A percentile compares a stretch with the other conserved stretches of the same genome.
phyloP scores from a whole-genome alignment of 2,329 filamentous ascomycete species.

The Epichloe hybrida region DNA sequence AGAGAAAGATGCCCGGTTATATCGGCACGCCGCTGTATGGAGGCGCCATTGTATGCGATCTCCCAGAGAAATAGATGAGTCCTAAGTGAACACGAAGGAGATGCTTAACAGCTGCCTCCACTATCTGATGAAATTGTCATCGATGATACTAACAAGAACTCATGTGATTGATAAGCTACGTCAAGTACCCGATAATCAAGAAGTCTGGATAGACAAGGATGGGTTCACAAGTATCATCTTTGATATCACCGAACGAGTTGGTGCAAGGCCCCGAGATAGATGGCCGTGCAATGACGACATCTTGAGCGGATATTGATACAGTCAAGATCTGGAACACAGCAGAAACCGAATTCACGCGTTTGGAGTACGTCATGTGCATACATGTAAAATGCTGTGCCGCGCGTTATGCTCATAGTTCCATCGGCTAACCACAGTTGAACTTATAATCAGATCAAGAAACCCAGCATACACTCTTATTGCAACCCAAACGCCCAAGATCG shows the following conservation, averaged over 20 bases:
- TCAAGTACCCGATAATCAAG: constrained; percentile 75
- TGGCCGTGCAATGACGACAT: constrained; percentile 55
- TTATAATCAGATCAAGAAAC: constrained; percentile 23
- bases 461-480: constrained; percentile 60
- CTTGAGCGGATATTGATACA: constrained; percentile 48
- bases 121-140: background rate
- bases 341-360: constrained; percentile 41
- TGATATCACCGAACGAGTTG: constrained; percentile 77
- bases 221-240: constrained; percentile 81
- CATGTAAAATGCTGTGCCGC: background rate
- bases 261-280: constrained; percentile 46
- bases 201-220: constrained; percentile 74
- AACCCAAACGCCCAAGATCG: constrained; percentile 37
- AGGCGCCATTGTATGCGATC: constrained; percentile 55
- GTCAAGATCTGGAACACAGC: constrained; percentile 55
- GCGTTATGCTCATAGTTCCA: background rate
- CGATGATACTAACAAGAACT: background rate
- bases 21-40: constrained; percentile 52
- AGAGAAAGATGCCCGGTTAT: constrained; percentile 36
- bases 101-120: background rate
- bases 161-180: constrained; percentile 37
- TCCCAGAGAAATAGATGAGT: constrained; percentile 54
- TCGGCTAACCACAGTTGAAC: constrained; percentile 16
- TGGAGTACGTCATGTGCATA: constrained; percentile 29
- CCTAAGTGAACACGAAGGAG: constrained; percentile 10